These are phyloP conservation scores for Pyrus bretschneideri DNA, from an alignment of 306 rosid genomes.

Conservation along the genomic window DNA sequence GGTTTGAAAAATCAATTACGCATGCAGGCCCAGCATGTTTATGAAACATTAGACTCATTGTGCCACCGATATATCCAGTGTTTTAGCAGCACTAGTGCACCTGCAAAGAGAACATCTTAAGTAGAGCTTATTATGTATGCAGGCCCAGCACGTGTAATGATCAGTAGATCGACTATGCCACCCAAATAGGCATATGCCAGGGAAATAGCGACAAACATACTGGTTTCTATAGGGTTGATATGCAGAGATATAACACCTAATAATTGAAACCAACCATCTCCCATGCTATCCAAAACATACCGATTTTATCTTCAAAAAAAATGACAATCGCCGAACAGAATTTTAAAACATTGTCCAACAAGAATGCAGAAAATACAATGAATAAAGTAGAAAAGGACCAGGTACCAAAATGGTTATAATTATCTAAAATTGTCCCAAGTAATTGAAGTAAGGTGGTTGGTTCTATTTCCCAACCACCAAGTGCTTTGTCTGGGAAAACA, in stretches of 20 bases:
- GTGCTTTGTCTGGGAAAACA: background rate
- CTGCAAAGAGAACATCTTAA: slow-evolving; percentile 31
- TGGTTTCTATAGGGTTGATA: background rate
- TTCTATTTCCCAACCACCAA: background rate
- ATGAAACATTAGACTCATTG: background rate
- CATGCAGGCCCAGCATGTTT: background rate
- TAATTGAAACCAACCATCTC: background rate
- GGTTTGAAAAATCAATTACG: background rate
- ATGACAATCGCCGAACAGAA: background rate
- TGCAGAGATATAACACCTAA: background rate
- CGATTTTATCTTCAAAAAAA: background rate
- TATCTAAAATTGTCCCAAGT: too few species aligned
- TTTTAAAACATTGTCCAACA: background rate
- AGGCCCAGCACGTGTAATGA: background rate
- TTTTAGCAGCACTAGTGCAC: slow-evolving; percentile 63
- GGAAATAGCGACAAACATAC: background rate
- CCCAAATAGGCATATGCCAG: background rate
- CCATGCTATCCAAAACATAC: background rate
- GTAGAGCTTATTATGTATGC: background rate
- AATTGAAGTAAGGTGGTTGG: background rate
- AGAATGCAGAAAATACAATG: background rate
- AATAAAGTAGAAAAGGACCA: background rate
- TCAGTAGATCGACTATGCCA: background rate
- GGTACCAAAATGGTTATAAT: background rate
- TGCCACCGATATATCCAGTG: slow-evolving; percentile 18